phyloP scores from a whole-genome alignment of 208 protist genomes.

The Leishmania arabica region DNA sequence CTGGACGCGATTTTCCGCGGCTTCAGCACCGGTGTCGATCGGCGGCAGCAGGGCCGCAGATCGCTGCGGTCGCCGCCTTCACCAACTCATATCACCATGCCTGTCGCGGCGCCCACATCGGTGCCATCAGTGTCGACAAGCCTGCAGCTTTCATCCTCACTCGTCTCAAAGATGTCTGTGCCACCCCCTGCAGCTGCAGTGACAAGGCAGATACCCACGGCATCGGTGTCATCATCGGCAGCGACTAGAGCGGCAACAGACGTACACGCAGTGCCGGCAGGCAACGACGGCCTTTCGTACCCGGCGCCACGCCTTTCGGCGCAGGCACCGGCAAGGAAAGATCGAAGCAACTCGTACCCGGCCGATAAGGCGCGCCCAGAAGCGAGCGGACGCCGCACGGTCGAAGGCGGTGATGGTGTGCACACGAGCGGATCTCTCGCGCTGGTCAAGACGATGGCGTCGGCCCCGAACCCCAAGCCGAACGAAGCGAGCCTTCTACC shows the following conservation, averaged over 20 bases:
- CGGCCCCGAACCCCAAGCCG: neutral
- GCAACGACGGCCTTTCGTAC: neutral
- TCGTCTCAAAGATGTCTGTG: neutral
- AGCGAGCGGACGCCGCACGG: neutral
- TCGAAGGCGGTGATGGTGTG: neutral
- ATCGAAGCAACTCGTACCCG: neutral
- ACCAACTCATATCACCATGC: neutral
- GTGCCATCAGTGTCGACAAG: neutral
- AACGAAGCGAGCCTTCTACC: neutral
- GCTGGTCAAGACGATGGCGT: neutral
- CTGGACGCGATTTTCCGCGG: slow-evolving; percentile 5
- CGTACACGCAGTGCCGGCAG: neutral
- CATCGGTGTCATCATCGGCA: neutral
- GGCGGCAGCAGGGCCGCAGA: neutral
- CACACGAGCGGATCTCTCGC: neutral
- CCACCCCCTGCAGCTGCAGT: neutral
- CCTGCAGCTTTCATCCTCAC: neutral
- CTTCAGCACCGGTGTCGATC: neutral
- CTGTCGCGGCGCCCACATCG: neutral
- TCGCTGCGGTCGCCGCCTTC: neutral
- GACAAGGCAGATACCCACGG: neutral
- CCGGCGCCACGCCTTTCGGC: neutral
- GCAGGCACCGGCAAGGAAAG: neutral
- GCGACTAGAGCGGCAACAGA: neutral
- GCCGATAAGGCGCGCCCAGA: neutral